A percentile compares a stretch with the other conserved stretches of the same genome.
Evolutionary conservation across 805 yeast species (phyloP).

Genomic region (Wickerhamiella australiensis): DNA sequence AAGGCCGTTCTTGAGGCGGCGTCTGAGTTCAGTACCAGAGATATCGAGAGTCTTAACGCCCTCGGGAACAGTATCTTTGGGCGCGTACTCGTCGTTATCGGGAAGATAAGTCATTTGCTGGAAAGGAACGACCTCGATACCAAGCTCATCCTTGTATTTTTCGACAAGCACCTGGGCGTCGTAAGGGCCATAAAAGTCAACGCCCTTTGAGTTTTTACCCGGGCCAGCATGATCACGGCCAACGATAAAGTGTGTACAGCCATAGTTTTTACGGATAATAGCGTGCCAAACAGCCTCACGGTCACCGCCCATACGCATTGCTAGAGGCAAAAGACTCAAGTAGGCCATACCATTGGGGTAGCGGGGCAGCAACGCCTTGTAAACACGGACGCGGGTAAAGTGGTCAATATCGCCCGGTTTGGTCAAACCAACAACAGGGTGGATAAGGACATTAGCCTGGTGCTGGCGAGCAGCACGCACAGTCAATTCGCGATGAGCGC

Average conservation of each 20-base stretch:
- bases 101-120: conserved; percentile 95
- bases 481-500: conserved; percentile 93
- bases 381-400: conserved; percentile 92
- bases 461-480: conserved; percentile 93
- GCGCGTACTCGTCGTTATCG: conserved; percentile 88
- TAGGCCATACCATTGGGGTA: conserved; percentile 92
- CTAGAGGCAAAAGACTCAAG: conserved; percentile 76
- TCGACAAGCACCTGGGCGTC: conserved; percentile 89
- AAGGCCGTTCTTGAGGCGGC: conserved; percentile 71
- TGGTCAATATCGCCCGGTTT: conserved; percentile 98
- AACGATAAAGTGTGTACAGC: conserved; percentile 93
- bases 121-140: conserved; percentile 86
- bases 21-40: conserved; percentile 90
- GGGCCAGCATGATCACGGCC: conserved; percentile 99
- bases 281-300: conserved; percentile 99
- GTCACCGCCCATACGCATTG: conserved; percentile 99
- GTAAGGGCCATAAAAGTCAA: conserved; percentile 91
- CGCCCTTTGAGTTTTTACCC: conserved; percentile 77
- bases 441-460: conserved; percentile 77
- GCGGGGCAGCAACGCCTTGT: conserved; percentile 80
- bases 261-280: conserved; percentile 87
- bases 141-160: conserved; percentile 60
- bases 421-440: conserved; percentile 93
- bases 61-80: conserved; percentile 79
- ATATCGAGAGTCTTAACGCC: conserved; percentile 75